Base-by-base conservation (phyloP, 2,329 filamentous ascomycete species). In the Aureobasidium sp. region DNA sequence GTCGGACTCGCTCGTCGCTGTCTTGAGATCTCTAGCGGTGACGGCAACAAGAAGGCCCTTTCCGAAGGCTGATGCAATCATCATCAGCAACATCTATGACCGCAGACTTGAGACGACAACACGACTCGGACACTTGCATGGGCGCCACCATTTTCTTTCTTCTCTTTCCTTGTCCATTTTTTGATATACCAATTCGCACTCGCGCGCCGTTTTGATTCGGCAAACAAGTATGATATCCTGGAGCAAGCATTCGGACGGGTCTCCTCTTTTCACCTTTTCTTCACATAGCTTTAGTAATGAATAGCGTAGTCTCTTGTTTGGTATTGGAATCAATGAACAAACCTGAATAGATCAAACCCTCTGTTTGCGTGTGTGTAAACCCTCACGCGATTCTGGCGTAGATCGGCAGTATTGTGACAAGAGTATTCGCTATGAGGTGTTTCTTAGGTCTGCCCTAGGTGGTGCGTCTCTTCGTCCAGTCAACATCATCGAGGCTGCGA, bases 1-100 rank as follows among this genome's bases (percentile, higher is more conserved):
- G 90, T 97, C 66, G 91, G 87, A 67, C 84, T 99, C 68, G 93
- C 94, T 27, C 89, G 93, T 70, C 85, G 91, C 68, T 97, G 91
- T 73, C 81, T 97, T 44, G 93, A 97, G 75, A 82, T 96, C 9
- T 39, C 57, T 5, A 57, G 59, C 32, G 62, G 60, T 10, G 59
- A 58, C 15, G 60, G 62, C 15, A 59, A 59, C 29, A 62, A 61
- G 42, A 62, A 64, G 76, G 81, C 87, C 52, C 87, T 95, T 67
- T 90, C 94, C 66, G 91, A 96, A 75, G 89, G 89, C 44, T 94
- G 67, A 51, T 20, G n/a, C 23, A 32, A 32, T 20, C n/a, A n/a
- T 23, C 7, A 15, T 42, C 15, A 20, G 32, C 8, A 42, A 17
- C 15, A 42, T 13, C 7, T 32, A 27, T 12, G 10, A 41, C 15